These are phyloP conservation scores for Juglanconis oblonga DNA, from an alignment of 2,329 filamentous ascomycete species.

Conservation along the genomic window DNA sequence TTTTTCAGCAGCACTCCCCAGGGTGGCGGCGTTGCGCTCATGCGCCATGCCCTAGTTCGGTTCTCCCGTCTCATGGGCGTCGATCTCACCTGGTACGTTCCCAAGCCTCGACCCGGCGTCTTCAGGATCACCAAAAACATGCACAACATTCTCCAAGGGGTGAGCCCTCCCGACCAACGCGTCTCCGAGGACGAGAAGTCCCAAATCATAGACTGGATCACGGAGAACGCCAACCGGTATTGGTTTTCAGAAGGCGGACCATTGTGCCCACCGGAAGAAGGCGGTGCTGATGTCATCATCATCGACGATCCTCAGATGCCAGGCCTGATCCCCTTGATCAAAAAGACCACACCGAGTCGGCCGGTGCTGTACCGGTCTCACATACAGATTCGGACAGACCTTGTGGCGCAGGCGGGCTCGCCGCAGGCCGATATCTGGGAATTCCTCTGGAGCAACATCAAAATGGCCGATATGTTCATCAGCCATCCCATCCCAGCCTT, in stretches of 20 bases:
- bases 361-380: constrained; percentile 80
- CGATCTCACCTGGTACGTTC: constrained; percentile 75
- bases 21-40: constrained; percentile 78
- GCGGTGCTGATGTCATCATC: constrained; percentile 73
- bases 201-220: constrained; percentile 68
- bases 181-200: constrained; percentile 60
- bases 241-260: constrained; percentile 70
- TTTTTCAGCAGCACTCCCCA: constrained; percentile 81
- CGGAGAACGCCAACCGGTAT: constrained; percentile 69
- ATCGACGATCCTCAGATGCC: constrained; percentile 87
- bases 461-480: constrained; percentile 73
- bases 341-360: constrained; percentile 65
- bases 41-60: constrained; percentile 75
- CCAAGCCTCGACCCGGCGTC: constrained; percentile 74
- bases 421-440: constrained; percentile 73
- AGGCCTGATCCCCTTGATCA: constrained; percentile 71
- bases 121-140: constrained; percentile 85
- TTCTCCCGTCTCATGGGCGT: constrained; percentile 66
- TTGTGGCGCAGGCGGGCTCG: constrained; percentile 59
- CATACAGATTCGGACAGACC: constrained; percentile 76
- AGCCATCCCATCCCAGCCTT: constrained; percentile 77
- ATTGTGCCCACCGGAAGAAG: constrained; percentile 59
- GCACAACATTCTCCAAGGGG: constrained; percentile 84
- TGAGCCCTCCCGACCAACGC: constrained; percentile 62
- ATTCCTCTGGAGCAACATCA: constrained; percentile 70